Percentiles rank a stretch among this genome's conserved stretches.
Conservation (phyloP, 2,329 filamentous ascomycete species). For the Verticillium alfalfae region DNA sequence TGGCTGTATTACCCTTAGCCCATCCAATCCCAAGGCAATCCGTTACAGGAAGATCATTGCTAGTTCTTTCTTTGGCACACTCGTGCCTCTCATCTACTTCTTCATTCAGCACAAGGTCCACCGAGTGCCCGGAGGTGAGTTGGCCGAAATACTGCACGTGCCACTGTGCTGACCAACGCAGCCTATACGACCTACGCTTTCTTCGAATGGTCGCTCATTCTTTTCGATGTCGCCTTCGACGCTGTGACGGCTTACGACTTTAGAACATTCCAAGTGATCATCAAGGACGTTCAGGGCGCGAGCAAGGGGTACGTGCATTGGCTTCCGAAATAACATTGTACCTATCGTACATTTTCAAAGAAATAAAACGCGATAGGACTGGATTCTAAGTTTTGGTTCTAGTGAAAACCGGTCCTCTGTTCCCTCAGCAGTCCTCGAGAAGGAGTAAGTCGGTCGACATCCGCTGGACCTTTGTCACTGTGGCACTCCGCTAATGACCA, state of each 20-base stretch:
- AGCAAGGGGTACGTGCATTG: slow-evolving; percentile 98
- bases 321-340: slow-evolving; percentile 74
- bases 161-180: slow-evolving; percentile 27
- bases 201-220: slow-evolving; percentile 93
- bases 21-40: slow-evolving; percentile 74
- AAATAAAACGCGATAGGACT: slow-evolving; percentile 21
- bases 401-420: slow-evolving; percentile 43
- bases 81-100: slow-evolving; percentile 89
- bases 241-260: slow-evolving; percentile 93
- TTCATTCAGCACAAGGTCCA: slow-evolving; percentile 99
- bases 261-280: slow-evolving; percentile 75
- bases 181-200: slow-evolving; percentile 97
- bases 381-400: slow-evolving; percentile 29
- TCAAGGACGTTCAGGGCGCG: slow-evolving; percentile 82
- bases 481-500: slow-evolving; percentile 1
- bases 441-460: slow-evolving; percentile 56
- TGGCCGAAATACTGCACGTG: not conserved
- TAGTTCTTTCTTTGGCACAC: slow-evolving; percentile 79
- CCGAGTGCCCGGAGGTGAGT: slow-evolving; percentile 81
- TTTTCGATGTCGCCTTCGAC: slow-evolving; percentile 95
- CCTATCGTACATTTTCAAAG: slow-evolving; percentile 23
- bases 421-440: slow-evolving; percentile 53
- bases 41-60: slow-evolving; percentile 86
- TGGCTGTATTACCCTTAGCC: slow-evolving; percentile 83
- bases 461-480: not conserved